Evolutionary conservation across 164 flowering plant genomes (phyloP), one percentile per base, ranked within the genome.

Genomic region (Sedum album): DNA sequence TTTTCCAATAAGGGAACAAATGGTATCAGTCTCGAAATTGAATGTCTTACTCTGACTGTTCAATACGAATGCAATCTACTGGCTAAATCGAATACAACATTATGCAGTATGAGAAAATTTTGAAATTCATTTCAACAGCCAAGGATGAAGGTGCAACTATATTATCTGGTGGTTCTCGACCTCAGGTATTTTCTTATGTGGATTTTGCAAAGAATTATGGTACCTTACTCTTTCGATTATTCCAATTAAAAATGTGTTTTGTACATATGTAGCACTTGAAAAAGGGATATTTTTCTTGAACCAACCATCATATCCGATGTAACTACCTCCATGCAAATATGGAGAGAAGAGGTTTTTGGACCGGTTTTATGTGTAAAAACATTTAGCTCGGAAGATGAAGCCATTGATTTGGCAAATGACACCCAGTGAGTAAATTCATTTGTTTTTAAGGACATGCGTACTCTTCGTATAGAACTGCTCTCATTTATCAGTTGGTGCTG

Each of bases 271-370:
- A 95, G 97, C 96, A 92, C 77, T 73, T 95, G 69, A 82, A 88
- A 78, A 91, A 84, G 71, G 99, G 99, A 51, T 92, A 68, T 75
- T 95, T n/a, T 75, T 61, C 48, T 95, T 25, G 85, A 87, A 71
- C 97, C 99, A 71, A 81, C 99, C 26, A 85, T 95, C 72, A 85
- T 95, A 66, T 82, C 81, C 65, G 83, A 92, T 77, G 91, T 95
- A 28, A 75, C 79, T 35, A 86, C 91, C 44, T 85, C 96, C 51
- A 95, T 95, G 99, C 88, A 92, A 87, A 86, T 95, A 33, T 95
- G 99, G 99, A 88, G 80, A 69, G 97, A 92, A 72, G 99, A 95
- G 83, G 97, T 90, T 55, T 95, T 95, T 77, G 99, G 97, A 68
- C 99, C 99, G 66, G 96, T 95, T 72, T 75, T 95, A 1, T 87